Evolutionary conservation across 1,284 basidiomycete species (phyloP), one percentile per base, ranked within the genome.

Genomic region (Tremellales sp.): DNA sequence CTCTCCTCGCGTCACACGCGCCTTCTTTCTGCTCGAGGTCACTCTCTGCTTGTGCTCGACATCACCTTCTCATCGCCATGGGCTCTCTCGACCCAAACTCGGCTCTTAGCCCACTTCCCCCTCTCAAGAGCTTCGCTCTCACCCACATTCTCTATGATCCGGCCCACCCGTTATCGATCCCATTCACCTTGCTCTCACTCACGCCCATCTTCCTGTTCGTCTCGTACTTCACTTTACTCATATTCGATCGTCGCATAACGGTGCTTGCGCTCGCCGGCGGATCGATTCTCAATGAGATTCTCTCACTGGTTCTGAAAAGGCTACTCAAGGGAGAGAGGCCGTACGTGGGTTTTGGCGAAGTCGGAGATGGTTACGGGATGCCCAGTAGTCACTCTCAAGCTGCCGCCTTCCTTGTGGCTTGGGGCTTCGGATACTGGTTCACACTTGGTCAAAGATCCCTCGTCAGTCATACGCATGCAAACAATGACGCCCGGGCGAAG

Each of bases 181-280:
- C 70, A 3, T 56, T 74, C 13, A 71, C 71, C 5, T 63, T 74
- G 43, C 57, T 73, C 17, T 67, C 66, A 15, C 60, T 74, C 19
- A 65, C 67, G 5, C 72, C 72, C 1, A 71, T 74, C 50, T 74
- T 74, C 60, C 65, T 74, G 26, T 74, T 74, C 53, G 71, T 73
- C 26, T 65, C 72, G 3, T 74, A 74, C 57, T 67, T 71, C 36
- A 65, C 69, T 5, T 57, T 74, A 13, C 42, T 70, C 26, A 51
- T 74, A 45, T 68, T 71, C 51, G 65, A 60, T 6, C 61, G 72
- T 2, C 62, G 67, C 0, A 43, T 74, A 2, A 64, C 64, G 3
- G 58, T 70, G 29, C 36, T 63, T 7, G 51, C 69, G n/a, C 64
- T 74, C 3, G 62, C 61, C 0, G 39, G 52, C 0, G 72, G 72